Percentiles rank a stretch among this genome's conserved stretches.
phyloP scores from a whole-genome alignment of 306 rosid genomes.

The Abrus precatorius region DNA sequence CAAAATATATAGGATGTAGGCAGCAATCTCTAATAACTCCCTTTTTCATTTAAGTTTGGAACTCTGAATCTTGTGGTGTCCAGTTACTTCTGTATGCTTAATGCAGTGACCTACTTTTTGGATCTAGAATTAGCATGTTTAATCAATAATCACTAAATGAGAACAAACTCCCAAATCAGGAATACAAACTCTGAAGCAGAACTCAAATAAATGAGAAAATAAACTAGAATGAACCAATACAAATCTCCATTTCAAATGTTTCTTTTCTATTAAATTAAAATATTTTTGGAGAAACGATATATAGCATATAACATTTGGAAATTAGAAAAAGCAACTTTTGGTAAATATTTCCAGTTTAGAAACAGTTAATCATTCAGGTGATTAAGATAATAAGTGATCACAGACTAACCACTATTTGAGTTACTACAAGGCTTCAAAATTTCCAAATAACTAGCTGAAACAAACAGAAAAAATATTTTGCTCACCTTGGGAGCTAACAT shows the following conservation, averaged over 20 bases:
- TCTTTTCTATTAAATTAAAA: not conserved
- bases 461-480: slow-evolving; percentile 31
- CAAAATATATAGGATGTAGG: not conserved
- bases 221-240: not conserved
- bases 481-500: slow-evolving; percentile 97
- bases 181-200: not conserved
- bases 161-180: slow-evolving; percentile 16
- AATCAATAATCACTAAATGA: slow-evolving; percentile 5
- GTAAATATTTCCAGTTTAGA: not conserved
- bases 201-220: slow-evolving; percentile 17
- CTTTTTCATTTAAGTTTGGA: not conserved
- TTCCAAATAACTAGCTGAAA: slow-evolving; percentile 38
- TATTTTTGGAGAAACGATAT: slow-evolving; percentile 26
- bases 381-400: slow-evolving; percentile 15
- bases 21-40: slow-evolving; percentile 26
- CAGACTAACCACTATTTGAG: slow-evolving; percentile 6
- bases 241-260: slow-evolving; percentile 10
- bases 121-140: slow-evolving; percentile 14
- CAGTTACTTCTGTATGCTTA: slow-evolving; percentile 6
- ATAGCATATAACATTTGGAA: not conserved
- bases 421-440: slow-evolving; percentile 19
- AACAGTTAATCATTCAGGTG: slow-evolving; percentile 28
- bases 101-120: slow-evolving; percentile 4
- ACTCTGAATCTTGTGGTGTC: not conserved
- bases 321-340: slow-evolving; percentile 3